Evolutionary conservation across 164 flowering plant species (phyloP), one percentile per base, ranked within the genome.

Genomic region (Vitis riparia): DNA sequence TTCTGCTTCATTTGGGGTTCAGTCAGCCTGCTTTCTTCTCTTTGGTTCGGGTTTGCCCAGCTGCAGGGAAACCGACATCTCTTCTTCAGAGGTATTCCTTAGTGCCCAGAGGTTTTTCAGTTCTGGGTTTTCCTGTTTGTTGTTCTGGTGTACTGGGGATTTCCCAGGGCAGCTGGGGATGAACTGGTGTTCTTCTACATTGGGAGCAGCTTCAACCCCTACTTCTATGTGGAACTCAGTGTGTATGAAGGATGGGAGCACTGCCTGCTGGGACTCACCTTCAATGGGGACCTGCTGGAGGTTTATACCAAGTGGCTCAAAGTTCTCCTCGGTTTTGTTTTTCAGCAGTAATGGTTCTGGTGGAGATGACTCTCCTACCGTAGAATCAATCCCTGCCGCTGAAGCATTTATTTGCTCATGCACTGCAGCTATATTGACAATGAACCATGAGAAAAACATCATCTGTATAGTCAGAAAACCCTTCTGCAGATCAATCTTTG

Each of bases 361-460:
- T 3, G 92, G 90, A 17, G 97, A 91, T 16, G 95, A 91, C 75
- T 96, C 99, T 16, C 86, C 99, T 15, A 87, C 92, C 1, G 86
- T 80, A 8, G 97, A 89, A 74, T 80, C 91, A 53, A 85, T 78
- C 29, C 77, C 91, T 37, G 85, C 85, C 65, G 80, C 90, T 3
- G 86, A 89, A 19, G 86, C 89, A 76, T 84, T 85, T 81, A 83
- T 83, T 78, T 91, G 98, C 68, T 91, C 95, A 79, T 84, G 91
- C 71, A 88, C 80, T 23, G 97, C 97, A 77, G 73, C 99, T 94
- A 72, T 32, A 58, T 53, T n/a, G 49, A 50, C 19, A 14, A 58
- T 9, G 3, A 9, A 69, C 29, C 11, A 37, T 44, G 44, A 53
- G 13, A 23, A 52, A 16, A 52, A 13, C 27, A 37, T 37, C 44